Evolutionary conservation across 441 rosid species (phyloP), one percentile per base, ranked within the genome.

Genomic region (Pelargonium hybrid): DNA sequence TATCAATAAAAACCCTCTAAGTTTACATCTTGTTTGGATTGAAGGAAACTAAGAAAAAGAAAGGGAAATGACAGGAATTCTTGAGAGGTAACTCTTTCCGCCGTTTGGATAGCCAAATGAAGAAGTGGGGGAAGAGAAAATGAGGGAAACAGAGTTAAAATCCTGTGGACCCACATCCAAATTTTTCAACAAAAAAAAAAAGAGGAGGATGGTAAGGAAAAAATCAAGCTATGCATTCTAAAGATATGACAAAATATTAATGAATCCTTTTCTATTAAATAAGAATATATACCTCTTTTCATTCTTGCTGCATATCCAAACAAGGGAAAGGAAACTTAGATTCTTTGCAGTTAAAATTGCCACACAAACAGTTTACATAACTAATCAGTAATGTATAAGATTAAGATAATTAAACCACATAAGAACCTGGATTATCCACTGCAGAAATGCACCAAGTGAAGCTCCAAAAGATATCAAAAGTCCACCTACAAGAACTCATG

Each of bases 391-490:
- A 20, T 21, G 9, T 18, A 20, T 39, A 39, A 39, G 45, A 11
- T 8, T 39, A 20, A 23, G 7, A 11, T 57, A 57, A 57, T 21
- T 57, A 57, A 57, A 57, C 20, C 23, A 57, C 29, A 57, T 57
- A 57, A 57, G 63, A 20, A 57, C 63, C 63, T 57, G 63, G 25
- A 57, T 57, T 20, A 20, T 57, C 63, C 63, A 57, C 63, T 57
- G 63, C 63, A 57, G 63, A 57, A 57, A 57, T 7, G 23, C 63
- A 20, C 63, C 63, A 20, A 57, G 23, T 21, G 63, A 57, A 57
- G 63, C 29, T 57, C 63, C 63, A 20, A 20, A 20, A 57, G 63
- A 57, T 7, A 57, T 25, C 63, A 57, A 25, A 57, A 57, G 63
- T 57, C 23, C 62, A 56, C 62, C 62, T 56, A 18, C 18, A 56